Conservation (phyloP, 768 basidiomycete species). For the Dioszegia hungarica region DNA sequence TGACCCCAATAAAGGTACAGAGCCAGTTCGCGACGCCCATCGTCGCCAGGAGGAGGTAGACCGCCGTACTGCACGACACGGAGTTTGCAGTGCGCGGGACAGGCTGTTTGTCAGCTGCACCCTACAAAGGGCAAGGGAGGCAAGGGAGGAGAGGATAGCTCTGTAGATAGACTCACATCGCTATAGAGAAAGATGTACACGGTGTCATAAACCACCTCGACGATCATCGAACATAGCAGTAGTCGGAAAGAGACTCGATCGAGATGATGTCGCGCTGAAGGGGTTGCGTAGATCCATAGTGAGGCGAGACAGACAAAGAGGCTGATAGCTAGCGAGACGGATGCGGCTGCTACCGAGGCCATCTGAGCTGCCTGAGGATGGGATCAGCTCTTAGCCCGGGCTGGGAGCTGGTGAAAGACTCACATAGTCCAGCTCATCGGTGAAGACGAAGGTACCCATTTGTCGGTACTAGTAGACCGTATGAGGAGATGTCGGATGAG, state of each 20-base stretch:
- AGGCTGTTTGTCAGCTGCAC: too few species aligned
- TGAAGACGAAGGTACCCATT: background rate
- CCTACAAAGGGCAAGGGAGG: too few species aligned
- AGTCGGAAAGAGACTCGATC: conserved; percentile 27
- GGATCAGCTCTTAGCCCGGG: background rate
- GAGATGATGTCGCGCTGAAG: conserved; percentile 6
- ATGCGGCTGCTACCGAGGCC: background rate
- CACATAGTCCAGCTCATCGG: background rate
- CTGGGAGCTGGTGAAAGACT: background rate
- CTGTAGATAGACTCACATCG: conserved; percentile 5
- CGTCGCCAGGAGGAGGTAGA: conserved; percentile 17
- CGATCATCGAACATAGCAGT: conserved; percentile 19
- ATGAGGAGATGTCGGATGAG: too few species aligned
- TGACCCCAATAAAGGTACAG: conserved; percentile 28
- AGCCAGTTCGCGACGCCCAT: conserved; percentile 19
- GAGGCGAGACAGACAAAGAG: background rate
- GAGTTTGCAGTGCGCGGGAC: background rate
- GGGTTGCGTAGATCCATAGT: background rate
- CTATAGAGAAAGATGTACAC: conserved; percentile 4
- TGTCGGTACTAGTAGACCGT: too few species aligned
- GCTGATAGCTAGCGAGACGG: background rate
- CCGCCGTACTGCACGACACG: conserved; percentile 10
- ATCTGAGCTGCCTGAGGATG: background rate
- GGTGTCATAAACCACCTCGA: conserved; percentile 21
- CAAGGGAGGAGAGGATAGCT: background rate